A percentile compares a stretch with the other conserved stretches of the same genome.
Evolutionary conservation across 2,329 filamentous ascomycete genomes (phyloP).

Genomic region (Aspergillus puulaauensis): DNA sequence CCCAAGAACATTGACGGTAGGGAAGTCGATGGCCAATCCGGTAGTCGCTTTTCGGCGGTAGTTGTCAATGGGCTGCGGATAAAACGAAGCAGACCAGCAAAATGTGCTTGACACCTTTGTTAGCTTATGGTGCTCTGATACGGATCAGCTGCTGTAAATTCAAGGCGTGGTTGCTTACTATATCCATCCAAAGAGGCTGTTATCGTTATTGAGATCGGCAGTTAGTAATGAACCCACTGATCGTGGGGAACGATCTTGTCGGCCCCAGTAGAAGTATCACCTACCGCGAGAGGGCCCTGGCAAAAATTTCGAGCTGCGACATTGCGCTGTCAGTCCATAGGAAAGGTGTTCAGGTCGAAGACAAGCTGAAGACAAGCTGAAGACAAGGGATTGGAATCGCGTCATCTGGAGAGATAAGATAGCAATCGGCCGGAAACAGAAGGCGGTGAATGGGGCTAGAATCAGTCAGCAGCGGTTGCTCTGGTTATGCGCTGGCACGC

Average conservation of each 20-base stretch:
- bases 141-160: background rate
- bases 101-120: constrained; percentile 47
- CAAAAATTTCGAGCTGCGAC: constrained; percentile 36
- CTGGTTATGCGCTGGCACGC: constrained; percentile 39
- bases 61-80: constrained; percentile 85
- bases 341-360: background rate
- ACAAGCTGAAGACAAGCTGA: background rate
- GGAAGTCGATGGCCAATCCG: constrained; percentile 86
- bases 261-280: constrained; percentile 8
- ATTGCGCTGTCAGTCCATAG: constrained; percentile 17
- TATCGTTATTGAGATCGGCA: constrained; percentile 23
- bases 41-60: constrained; percentile 71
- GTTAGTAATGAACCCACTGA: constrained; percentile 17
- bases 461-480: constrained; percentile 37
- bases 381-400: constrained; percentile 2
- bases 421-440: constrained; percentile 3
- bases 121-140: background rate
- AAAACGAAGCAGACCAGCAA: constrained; percentile 86
- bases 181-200: constrained; percentile 69
- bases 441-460: background rate
- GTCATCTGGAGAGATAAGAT: constrained; percentile 24
- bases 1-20: constrained; percentile 65
- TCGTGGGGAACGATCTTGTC: background rate
- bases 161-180: constrained; percentile 50
- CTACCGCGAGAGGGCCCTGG: constrained; percentile 45